These are phyloP conservation scores for Retiboletus fuscus DNA, from an alignment of 1,284 basidiomycete species.

Conservation along the genomic window DNA sequence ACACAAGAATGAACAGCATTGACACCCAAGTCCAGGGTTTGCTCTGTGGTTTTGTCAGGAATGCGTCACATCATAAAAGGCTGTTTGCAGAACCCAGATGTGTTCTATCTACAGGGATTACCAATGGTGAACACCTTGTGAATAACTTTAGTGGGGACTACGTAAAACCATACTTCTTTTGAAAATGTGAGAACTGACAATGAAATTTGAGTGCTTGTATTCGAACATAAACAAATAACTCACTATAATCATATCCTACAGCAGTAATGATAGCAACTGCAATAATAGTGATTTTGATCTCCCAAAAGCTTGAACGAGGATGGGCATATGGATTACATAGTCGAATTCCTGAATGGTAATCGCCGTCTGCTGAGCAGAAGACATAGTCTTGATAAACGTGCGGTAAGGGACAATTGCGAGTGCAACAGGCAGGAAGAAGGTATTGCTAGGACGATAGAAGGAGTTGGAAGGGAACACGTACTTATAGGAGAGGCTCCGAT, in stretches of 20 bases:
- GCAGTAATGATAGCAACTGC: conserved; percentile 11
- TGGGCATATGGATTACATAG: conserved; percentile 1
- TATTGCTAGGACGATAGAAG: background rate
- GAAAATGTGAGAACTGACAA: conserved; percentile 6
- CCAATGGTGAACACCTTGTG: background rate
- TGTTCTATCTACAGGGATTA: conserved; percentile 23
- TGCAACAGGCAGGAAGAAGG: background rate
- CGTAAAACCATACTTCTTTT: background rate
- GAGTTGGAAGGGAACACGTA: background rate
- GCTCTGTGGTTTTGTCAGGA: conserved; percentile 8
- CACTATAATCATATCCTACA: conserved; percentile 20
- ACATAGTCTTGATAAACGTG: background rate
- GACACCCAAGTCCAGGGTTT: conserved; percentile 30
- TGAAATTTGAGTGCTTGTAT: background rate
- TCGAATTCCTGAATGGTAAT: background rate
- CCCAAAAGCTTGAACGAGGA: background rate
- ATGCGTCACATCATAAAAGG: background rate
- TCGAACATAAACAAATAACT: background rate
- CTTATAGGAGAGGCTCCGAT: background rate
- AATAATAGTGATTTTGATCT: background rate
- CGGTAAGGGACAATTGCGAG: background rate
- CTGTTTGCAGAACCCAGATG: conserved; percentile 21
- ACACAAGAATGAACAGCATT: conserved; percentile 17
- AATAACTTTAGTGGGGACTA: background rate
- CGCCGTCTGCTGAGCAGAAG: background rate